phyloP scores from a whole-genome alignment of 495 filamentous ascomycete genomes.

The Penicillium pulvis region DNA sequence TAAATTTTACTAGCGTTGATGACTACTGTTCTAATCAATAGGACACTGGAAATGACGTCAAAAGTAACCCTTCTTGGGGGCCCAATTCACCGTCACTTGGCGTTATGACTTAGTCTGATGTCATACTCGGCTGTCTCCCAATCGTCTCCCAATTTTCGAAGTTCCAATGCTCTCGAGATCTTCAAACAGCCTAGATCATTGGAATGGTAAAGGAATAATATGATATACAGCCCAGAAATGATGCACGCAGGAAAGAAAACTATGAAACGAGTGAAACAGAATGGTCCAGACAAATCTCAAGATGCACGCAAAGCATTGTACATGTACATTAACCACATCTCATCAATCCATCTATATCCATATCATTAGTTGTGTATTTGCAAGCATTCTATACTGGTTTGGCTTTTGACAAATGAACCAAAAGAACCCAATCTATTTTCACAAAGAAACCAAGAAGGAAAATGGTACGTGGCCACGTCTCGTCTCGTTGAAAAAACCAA shows the following conservation, averaged over 20 bases:
- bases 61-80: no score
- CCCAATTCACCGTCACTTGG: no score
- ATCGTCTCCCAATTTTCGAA: no score
- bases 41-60: no score
- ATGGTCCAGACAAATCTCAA: constrained; percentile 13
- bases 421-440: constrained; percentile 2
- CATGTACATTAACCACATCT: constrained; percentile 20
- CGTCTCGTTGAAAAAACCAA: constrained; percentile 1
- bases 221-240: background rate
- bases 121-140: no score
- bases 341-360: constrained; percentile 23
- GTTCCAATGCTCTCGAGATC: background rate
- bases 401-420: constrained; percentile 3
- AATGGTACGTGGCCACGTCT: constrained; percentile 2
- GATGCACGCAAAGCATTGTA: constrained; percentile 20
- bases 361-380: constrained; percentile 7
- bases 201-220: background rate
- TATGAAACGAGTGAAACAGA: constrained; percentile 9
- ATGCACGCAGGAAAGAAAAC: background rate
- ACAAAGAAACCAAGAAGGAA: constrained; percentile 4
- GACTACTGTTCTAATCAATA: no score
- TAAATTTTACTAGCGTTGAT: no score
- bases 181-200: background rate
- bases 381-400: constrained; percentile 13
- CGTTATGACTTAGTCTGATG: no score